These are phyloP conservation scores for Venturia nashicola DNA, from an alignment of 2,329 filamentous ascomycete species.

Conservation along the genomic window DNA sequence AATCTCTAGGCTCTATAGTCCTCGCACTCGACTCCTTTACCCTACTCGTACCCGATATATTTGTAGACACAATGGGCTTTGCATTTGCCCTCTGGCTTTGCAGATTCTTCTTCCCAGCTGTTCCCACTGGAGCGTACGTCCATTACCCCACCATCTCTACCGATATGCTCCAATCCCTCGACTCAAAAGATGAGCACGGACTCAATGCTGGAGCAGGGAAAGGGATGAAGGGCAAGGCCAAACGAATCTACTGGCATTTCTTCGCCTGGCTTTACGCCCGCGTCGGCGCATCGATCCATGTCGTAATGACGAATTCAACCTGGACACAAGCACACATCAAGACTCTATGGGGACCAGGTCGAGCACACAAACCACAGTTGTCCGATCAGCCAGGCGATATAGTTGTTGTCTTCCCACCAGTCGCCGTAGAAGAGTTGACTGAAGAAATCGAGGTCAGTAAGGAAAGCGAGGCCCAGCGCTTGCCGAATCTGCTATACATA, in stretches of 20 bases:
- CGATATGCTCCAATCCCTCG: conserved; percentile 71
- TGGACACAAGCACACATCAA: conserved; percentile 78
- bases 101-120: conserved; percentile 65
- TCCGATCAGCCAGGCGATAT: neutral
- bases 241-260: conserved; percentile 73
- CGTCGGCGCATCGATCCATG: conserved; percentile 72
- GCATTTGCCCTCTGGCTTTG: conserved; percentile 77
- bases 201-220: conserved; percentile 73
- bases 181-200: conserved; percentile 31
- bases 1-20: conserved; percentile 77
- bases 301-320: conserved; percentile 94
- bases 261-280: conserved; percentile 76
- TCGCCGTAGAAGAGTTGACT: conserved; percentile 76
- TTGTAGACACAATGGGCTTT: conserved; percentile 97
- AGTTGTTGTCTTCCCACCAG: conserved; percentile 74
- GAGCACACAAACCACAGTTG: neutral
- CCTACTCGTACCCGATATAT: conserved; percentile 84
- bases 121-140: conserved; percentile 86
- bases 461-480: conserved; percentile 55
- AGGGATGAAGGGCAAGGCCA: conserved; percentile 57
- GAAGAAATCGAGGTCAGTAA: conserved; percentile 58
- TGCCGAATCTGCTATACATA: conserved; percentile 75
- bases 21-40: conserved; percentile 87
- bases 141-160: conserved; percentile 98
- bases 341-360: conserved; percentile 13